phyloP scores from a whole-genome alignment of 805 yeast species.

The Zygotorulaspora sp. region DNA sequence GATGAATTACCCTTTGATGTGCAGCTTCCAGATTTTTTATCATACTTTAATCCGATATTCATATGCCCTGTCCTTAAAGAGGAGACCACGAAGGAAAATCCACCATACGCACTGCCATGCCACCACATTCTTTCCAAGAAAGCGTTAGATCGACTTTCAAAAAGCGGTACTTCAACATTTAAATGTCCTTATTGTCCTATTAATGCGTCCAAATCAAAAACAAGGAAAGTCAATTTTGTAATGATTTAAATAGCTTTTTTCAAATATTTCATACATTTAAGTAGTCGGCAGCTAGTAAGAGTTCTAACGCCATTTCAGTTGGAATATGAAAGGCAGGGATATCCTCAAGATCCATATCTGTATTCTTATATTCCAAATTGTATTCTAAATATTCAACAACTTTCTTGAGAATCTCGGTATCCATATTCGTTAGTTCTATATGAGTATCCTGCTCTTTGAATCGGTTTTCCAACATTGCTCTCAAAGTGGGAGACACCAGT shows the following conservation, averaged over 20 bases:
- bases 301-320: slow-evolving; percentile 87
- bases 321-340: slow-evolving; percentile 88
- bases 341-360: slow-evolving; percentile 42
- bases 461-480: slow-evolving; percentile 51
- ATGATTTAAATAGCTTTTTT: too few relatives aligned
- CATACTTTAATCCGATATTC: slow-evolving; percentile 56
- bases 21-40: slow-evolving; percentile 47
- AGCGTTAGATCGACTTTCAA: slow-evolving; percentile 46
- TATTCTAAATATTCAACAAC: slow-evolving; percentile 83
- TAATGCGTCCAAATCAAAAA: slow-evolving; percentile 42
- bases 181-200: slow-evolving; percentile 73
- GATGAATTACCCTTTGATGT: slow-evolving; percentile 63
- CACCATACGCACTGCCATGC: slow-evolving; percentile 61
- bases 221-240: slow-evolving; percentile 41
- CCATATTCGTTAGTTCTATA: slow-evolving; percentile 57
- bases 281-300: slow-evolving; percentile 89
- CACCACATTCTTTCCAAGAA: slow-evolving; percentile 58
- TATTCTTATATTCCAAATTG: slow-evolving; percentile 60
- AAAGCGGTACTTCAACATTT: slow-evolving; percentile 42
- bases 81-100: slow-evolving; percentile 56
- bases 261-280: slow-evolving; percentile 30
- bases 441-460: slow-evolving; percentile 57
- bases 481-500: slow-evolving; percentile 58
- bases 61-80: slow-evolving; percentile 70
- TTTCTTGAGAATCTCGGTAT: slow-evolving; percentile 66